Evolutionary conservation across 805 yeast species (phyloP), one percentile per base, ranked within the genome.

Genomic region (Clavispora asparagi): DNA sequence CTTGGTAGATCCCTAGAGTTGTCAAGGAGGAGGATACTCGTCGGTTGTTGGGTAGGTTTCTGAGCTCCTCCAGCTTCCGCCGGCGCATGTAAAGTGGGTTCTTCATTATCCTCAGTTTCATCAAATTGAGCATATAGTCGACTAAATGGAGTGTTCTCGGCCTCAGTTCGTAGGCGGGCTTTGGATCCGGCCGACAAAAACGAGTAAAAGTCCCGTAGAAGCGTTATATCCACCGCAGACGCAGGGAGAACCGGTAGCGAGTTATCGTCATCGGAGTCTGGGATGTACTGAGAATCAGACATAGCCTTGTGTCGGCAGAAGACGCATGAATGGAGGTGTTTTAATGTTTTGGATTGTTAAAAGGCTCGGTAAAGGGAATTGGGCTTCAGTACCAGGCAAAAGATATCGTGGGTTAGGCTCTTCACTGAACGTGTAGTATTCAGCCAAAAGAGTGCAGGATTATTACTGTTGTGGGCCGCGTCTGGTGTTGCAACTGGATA

Each of bases 251-350:
- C 38, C 29, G 57, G 56, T 7, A 53, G 52, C 37, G 52, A 40
- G 48, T 51, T 55, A 44, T 53, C 57, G 40, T 49, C 41, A 39
- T 55, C 58, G 42, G 58, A 55, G 53, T 55, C 58, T 43, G 54
- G 36, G 46, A 49, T 46, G 41, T 35, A 39, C 41, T 53, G 55
- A 33, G 12, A 11, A 33, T 33, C 37, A 33, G 37, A 33, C 37
- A 33, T 33, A 17, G 37, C 25, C 12, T 33, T 33, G 12, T 7
- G 12, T 17, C 23, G 25, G 37, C 25, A 33, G 37, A 4, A 33
- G 16, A 17, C 17, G 37, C 37, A 33, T 33, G 37, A 17, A 17
- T 33, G 37, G 37, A 17, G 16, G 16, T n/a, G 12, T 4, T 10
- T 5, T 16, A 16, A 17, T 33, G 25, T 5, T n/a, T n/a, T 7